Percentiles rank a stretch among this genome's conserved stretches.
Conservation (phyloP, 73 alveolate genomes). For the Paramecium primaurelia region DNA sequence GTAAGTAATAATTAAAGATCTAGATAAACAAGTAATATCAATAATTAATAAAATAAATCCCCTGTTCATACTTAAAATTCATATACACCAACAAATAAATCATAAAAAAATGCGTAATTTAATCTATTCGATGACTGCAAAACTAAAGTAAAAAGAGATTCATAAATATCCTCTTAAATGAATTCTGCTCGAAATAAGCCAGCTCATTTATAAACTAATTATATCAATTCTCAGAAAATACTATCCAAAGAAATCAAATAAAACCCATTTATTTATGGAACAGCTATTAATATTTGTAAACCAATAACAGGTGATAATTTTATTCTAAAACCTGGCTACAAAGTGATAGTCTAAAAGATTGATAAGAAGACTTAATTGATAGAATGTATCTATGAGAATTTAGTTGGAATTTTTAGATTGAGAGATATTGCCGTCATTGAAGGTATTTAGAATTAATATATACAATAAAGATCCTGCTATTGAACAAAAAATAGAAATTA, state of each 20-base stretch:
- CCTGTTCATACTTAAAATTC: not conserved
- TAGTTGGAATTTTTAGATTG: not conserved
- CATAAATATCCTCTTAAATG: not conserved
- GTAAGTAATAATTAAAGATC: not conserved
- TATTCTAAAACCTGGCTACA: constrained; percentile 6
- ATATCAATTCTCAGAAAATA: not conserved
- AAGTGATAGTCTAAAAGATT: not conserved
- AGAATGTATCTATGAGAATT: not conserved
- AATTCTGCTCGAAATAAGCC: not conserved
- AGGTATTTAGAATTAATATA: not conserved
- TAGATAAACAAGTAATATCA: not conserved
- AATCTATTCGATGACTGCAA: not conserved
- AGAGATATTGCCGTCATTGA: constrained; percentile 31
- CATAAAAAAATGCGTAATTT: not conserved
- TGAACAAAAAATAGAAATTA: not conserved
- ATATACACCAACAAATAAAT: not conserved
- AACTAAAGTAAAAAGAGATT: not conserved
- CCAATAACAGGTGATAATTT: not conserved
- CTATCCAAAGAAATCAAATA: not conserved
- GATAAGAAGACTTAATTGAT: not conserved
- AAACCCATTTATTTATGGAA: not conserved
- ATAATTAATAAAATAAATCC: not conserved
- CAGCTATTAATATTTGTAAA: constrained; percentile 35
- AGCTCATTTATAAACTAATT: not conserved
- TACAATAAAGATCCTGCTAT: not conserved